These are phyloP conservation scores for Arabidopsis hybrid DNA, from an alignment of 441 rosid species.

Conservation along the genomic window DNA sequence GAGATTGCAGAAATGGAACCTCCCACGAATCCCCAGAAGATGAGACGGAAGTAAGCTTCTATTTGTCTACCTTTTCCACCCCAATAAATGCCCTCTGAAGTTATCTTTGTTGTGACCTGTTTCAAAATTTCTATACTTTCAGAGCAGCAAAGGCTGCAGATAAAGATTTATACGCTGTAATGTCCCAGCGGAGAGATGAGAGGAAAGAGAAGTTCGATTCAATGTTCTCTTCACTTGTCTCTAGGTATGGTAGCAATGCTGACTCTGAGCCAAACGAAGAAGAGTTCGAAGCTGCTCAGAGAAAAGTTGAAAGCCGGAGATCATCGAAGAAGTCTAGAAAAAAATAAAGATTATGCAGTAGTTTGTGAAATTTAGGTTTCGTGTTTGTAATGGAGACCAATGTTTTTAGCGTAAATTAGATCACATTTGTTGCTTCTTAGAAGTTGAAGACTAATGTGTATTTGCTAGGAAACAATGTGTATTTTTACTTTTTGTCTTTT, in stretches of 20 bases:
- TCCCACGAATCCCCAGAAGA: conserved; percentile 66
- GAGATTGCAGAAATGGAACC: conserved; percentile 72
- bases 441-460: too few relatives aligned
- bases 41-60: conserved; percentile 60
- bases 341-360: conserved; percentile 13
- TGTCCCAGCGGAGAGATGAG: conserved; percentile 65
- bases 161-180: conserved; percentile 61
- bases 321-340: conserved; percentile 63
- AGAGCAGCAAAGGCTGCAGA: conserved; percentile 58
- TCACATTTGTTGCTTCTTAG: not conserved
- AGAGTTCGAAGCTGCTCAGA: conserved; percentile 90
- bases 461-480: too few relatives aligned
- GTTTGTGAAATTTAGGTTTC: not conserved
- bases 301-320: conserved; percentile 63
- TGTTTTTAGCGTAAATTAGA: not conserved
- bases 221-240: conserved; percentile 78
- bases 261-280: conserved; percentile 78
- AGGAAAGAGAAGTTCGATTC: conserved; percentile 81
- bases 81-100: not conserved
- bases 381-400: conserved; percentile 24
- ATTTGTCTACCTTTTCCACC: not conserved
- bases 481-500: too few relatives aligned
- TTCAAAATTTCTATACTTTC: conserved; percentile 9
- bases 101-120: not conserved
- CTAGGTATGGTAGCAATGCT: conserved; percentile 72